A percentile compares a stretch with the other conserved stretches of the same genome.
phyloP scores from a whole-genome alignment of 805 yeast genomes.

The Ascoidea rubescens region DNA sequence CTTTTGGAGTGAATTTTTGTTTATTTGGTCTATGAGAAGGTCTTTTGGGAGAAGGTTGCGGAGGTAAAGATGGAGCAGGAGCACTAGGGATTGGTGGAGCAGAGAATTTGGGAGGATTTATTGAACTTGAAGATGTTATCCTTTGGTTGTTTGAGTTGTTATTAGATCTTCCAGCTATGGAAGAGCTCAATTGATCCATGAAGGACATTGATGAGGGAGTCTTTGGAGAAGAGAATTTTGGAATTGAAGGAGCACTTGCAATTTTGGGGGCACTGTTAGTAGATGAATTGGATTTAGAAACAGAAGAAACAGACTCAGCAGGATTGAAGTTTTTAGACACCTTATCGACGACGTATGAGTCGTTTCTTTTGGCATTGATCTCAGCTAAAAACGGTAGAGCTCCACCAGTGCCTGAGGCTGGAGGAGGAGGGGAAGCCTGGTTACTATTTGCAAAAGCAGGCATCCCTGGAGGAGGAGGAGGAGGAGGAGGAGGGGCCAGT shows the following conservation, averaged over 20 bases:
- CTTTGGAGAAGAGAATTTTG: conserved; percentile 13
- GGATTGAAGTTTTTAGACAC: conserved; percentile 15
- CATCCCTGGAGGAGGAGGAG: conserved; percentile 10
- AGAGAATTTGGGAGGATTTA: background rate
- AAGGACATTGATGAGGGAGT: conserved; percentile 8
- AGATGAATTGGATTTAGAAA: conserved; percentile 11
- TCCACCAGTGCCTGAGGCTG: conserved; percentile 18
- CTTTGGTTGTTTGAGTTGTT: background rate
- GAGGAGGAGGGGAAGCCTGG: conserved; percentile 13
- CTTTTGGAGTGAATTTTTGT: background rate
- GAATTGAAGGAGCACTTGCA: conserved; percentile 15
- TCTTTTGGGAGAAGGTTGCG: conserved; percentile 16
- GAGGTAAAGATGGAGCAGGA: conserved; percentile 1
- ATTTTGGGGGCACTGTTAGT: conserved; percentile 15
- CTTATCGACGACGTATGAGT: conserved; percentile 32
- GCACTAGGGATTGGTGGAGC: conserved; percentile 1
- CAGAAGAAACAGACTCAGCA: conserved; percentile 10
- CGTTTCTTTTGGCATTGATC: conserved; percentile 41
- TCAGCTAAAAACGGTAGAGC: conserved; percentile 45
- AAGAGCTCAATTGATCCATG: background rate
- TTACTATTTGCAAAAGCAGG: conserved; percentile 12
- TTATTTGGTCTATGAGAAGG: conserved; percentile 13
- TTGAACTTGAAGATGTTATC: background rate
- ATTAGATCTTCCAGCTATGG: background rate
- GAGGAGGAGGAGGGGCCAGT: conserved; percentile 12